Base-by-base conservation (phyloP, 192 early-diverging fungal genomes). In the Dispira simplex region DNA sequence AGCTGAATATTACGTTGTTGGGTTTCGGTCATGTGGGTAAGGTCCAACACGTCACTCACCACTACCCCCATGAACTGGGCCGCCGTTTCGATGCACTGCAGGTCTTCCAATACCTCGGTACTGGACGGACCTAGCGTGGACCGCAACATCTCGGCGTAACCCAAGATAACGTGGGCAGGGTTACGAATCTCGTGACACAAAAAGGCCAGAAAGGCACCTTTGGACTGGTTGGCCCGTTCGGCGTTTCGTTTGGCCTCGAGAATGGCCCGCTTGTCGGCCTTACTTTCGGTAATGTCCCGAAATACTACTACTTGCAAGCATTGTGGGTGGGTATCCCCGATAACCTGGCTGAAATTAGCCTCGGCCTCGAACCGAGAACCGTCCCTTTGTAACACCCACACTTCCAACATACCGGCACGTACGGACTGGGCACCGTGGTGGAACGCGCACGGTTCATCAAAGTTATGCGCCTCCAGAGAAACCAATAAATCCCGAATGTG, bases 131-230 rank as follows among this genome's bases (percentile, higher is more conserved):
- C 46, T 4, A 63, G 20, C 1, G 71, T 54, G 14, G 67, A 64
- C 16, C 44, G 56, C 5, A 72, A 59, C 32, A 72, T 55, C 47
- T 51, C 63, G 39, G 44, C 67, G 43, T 67, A 52, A 16, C 71
- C 71, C n/a, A 72, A 54, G 43, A 72, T 64, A 25, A 63, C 67
- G 46, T 72, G 71, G 1, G 68, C 28, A 16, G 71, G 71, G 62
- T 72, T 73, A 60, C 71, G 64, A 49, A 73, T 55, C 62, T 73
- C 67, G 56, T 73, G 71, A 65, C 64, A 69, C 14, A 69, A 49
- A 67, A 73, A 73, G 3, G 71, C 51, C 43, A 73, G 52, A 46
- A 70, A 73, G 46, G 65, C 63, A 23, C 65, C 65, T 16, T 68
- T 69, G 52, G 66, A 68, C 23, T 53, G 49, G 13, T 28, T 64